phyloP scores from a whole-genome alignment of 805 yeast species.

The Gaillardinia entomophila region DNA sequence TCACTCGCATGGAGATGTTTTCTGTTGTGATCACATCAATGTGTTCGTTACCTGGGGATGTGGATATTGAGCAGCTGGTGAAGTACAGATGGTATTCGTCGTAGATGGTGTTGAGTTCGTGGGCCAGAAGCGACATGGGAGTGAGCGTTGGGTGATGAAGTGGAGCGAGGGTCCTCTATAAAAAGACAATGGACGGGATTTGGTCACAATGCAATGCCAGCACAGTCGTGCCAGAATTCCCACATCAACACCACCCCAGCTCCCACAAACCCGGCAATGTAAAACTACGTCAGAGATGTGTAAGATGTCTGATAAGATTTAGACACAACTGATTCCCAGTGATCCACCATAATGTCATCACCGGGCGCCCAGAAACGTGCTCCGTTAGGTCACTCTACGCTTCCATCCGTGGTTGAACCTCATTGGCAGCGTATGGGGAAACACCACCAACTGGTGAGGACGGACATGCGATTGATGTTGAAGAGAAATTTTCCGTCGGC shows the following conservation, averaged over 20 bases:
- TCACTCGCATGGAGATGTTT: constrained; percentile 7
- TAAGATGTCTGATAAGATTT: no score
- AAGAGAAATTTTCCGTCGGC: constrained; percentile 7
- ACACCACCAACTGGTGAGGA: constrained; percentile 16
- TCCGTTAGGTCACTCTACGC: constrained; percentile 37
- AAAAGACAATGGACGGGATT: no score
- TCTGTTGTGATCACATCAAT: constrained; percentile 12
- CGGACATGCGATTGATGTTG: constrained; percentile 37
- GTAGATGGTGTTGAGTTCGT: constrained; percentile 15
- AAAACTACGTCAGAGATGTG: no score
- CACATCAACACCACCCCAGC: no score
- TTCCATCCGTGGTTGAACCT: constrained; percentile 25
- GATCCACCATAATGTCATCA: constrained; percentile 34
- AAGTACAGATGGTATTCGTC: no score
- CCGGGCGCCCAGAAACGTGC: constrained; percentile 46
- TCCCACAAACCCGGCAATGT: no score
- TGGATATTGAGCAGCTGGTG: no score
- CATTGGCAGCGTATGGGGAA: constrained; percentile 7
- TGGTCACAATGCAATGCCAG: no score
- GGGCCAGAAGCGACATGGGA: no score
- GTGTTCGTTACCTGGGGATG: constrained; percentile 2
- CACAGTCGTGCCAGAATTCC: no score
- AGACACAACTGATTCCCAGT: constrained; percentile 44
- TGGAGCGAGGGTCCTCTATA: no score
- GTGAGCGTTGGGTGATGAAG: no score